A percentile compares a stretch with the other conserved stretches of the same genome.
Evolutionary conservation across 768 basidiomycete species (phyloP).

Genomic region (Peribolospora baueri): DNA sequence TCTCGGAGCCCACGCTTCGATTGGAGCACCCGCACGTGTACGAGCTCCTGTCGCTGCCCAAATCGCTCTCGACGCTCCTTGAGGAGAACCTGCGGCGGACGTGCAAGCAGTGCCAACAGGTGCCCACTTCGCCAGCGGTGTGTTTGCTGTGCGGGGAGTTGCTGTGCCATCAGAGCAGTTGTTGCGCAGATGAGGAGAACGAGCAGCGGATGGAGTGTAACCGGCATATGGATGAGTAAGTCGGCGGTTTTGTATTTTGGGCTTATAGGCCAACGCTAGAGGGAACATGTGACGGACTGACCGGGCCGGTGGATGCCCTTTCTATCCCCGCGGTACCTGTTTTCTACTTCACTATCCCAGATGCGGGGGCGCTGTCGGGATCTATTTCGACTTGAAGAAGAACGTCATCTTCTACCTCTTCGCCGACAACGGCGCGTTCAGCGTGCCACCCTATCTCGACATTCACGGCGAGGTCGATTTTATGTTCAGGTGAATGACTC

Average conservation of each 20-base stretch:
- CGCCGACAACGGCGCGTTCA: conserved; percentile 68
- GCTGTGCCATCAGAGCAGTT: conserved; percentile 75
- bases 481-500: conserved; percentile 44
- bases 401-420: conserved; percentile 76
- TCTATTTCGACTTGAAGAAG: conserved; percentile 78
- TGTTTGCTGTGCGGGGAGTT: conserved; percentile 74
- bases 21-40: conserved; percentile 68
- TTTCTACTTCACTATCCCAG: conserved; percentile 22
- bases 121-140: conserved; percentile 65
- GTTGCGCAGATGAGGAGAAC: conserved; percentile 42
- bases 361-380: conserved; percentile 66
- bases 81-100: conserved; percentile 43
- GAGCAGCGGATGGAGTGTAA: conserved; percentile 73
- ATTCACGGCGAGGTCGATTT: conserved; percentile 80
- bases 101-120: conserved; percentile 51
- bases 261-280: no score
- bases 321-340: background rate
- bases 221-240: conserved; percentile 78
- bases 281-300: no score
- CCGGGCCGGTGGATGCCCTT: background rate
- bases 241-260: conserved; percentile 9
- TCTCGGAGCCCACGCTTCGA: background rate
- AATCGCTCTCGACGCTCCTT: conserved; percentile 61
- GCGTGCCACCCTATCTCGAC: conserved; percentile 72
- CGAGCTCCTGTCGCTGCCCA: conserved; percentile 54